Percentiles rank a stretch among this genome's conserved stretches.
phyloP scores from a whole-genome alignment of 345 rosid genomes.

The Murraya paniculata region DNA sequence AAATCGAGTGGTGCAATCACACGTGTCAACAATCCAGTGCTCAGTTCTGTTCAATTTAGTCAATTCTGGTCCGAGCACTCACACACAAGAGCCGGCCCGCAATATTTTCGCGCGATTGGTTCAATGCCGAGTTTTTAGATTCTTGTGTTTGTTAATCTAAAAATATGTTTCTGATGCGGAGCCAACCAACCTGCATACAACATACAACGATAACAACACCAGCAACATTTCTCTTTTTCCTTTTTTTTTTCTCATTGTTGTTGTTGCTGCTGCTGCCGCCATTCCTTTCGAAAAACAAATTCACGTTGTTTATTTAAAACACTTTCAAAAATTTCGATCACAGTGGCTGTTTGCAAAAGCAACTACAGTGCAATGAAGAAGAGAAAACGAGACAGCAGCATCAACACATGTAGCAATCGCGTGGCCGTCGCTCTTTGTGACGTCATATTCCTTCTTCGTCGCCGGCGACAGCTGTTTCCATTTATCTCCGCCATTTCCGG shows the following conservation, averaged over 20 bases:
- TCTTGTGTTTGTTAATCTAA: neutral
- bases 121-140: conserved; percentile 7
- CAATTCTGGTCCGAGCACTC: neutral
- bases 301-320: neutral
- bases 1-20: neutral
- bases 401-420: neutral
- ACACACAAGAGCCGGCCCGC: neutral
- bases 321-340: conserved; percentile 6
- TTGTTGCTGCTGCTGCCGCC: neutral
- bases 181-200: neutral
- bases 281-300: neutral
- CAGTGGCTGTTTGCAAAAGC: neutral
- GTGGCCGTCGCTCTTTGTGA: conserved; percentile 29
- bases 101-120: conserved; percentile 24
- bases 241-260: too few species aligned
- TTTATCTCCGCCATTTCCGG: conserved; percentile 55
- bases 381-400: conserved; percentile 32
- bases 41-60: neutral
- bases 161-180: neutral
- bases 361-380: conserved; percentile 28
- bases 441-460: conserved; percentile 37
- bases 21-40: neutral
- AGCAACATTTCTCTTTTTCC: neutral
- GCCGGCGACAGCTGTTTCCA: conserved; percentile 60
- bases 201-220: neutral